phyloP scores from a whole-genome alignment of 2,329 filamentous ascomycete species.

The Aspergillus unguis region DNA sequence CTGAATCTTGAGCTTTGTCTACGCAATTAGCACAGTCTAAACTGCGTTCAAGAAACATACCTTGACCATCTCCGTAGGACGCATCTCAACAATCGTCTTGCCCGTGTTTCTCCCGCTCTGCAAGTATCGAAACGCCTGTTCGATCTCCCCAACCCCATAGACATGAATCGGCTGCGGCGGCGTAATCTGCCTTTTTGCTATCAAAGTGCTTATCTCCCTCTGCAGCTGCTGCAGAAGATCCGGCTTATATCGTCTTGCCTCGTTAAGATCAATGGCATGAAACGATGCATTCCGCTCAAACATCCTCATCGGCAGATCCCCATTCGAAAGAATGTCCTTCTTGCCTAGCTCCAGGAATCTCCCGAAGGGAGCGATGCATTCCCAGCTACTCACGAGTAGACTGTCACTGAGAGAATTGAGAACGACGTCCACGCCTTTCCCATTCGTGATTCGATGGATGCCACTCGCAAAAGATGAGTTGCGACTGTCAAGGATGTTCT shows the following conservation, averaged over 20 bases:
- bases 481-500: slow-evolving; percentile 9
- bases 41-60: background rate
- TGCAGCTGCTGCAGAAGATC: background rate
- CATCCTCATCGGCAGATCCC: background rate
- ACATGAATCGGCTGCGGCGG: background rate
- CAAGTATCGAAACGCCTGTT: background rate
- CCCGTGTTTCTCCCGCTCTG: background rate
- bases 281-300: background rate
- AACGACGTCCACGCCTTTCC: slow-evolving; percentile 2
- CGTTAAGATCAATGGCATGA: background rate
- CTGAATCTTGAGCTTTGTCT: background rate
- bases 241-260: background rate
- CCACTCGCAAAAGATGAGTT: background rate
- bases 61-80: background rate
- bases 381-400: background rate
- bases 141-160: background rate
- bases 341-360: background rate
- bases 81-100: background rate
- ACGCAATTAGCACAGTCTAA: background rate
- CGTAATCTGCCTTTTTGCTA: background rate
- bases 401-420: background rate
- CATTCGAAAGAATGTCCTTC: background rate
- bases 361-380: slow-evolving; percentile 9
- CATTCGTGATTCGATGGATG: background rate
- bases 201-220: background rate